phyloP scores from a whole-genome alignment of 225 moss, liverwort and hornwort genomes.

The Ulota crispa region DNA sequence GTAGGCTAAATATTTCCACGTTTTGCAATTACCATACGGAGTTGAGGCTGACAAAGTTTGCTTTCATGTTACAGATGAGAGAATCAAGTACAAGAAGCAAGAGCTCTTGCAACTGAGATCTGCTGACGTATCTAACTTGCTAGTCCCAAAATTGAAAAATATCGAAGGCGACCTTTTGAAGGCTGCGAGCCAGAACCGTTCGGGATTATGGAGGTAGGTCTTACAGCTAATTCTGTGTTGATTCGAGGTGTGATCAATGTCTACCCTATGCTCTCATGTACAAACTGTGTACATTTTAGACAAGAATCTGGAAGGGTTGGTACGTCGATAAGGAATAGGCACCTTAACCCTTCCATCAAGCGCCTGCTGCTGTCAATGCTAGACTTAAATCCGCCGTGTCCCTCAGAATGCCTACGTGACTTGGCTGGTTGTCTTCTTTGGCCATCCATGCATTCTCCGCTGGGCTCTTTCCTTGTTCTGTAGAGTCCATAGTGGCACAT shows the following conservation, averaged over 20 bases:
- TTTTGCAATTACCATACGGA: neutral
- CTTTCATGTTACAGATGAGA: conserved; percentile 47
- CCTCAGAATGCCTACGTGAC: too few relatives aligned
- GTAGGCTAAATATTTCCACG: neutral
- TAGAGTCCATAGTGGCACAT: too few relatives aligned
- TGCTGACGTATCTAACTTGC: conserved; percentile 14
- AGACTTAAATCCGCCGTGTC: too few relatives aligned
- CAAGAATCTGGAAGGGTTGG: too few relatives aligned
- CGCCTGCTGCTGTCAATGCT: too few relatives aligned
- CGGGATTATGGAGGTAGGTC: conserved; percentile 4
- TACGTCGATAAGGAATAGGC: too few relatives aligned
- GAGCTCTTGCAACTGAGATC: conserved; percentile 42
- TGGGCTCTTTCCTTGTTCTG: too few relatives aligned
- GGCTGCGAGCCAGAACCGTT: neutral
- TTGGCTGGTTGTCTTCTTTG: too few relatives aligned
- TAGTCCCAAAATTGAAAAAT: conserved; percentile 23
- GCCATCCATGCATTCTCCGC: too few relatives aligned
- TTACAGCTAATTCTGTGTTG: too few relatives aligned
- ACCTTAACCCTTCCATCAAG: too few relatives aligned
- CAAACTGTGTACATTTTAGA: too few relatives aligned
- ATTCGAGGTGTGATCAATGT: neutral
- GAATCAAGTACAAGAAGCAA: conserved; percentile 50
- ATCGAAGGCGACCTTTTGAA: conserved; percentile 23
- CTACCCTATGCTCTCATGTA: neutral
- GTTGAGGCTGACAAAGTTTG: conserved; percentile 9